These are phyloP conservation scores for Serendipita vermifera DNA, from an alignment of 768 basidiomycete genomes.

Conservation along the genomic window DNA sequence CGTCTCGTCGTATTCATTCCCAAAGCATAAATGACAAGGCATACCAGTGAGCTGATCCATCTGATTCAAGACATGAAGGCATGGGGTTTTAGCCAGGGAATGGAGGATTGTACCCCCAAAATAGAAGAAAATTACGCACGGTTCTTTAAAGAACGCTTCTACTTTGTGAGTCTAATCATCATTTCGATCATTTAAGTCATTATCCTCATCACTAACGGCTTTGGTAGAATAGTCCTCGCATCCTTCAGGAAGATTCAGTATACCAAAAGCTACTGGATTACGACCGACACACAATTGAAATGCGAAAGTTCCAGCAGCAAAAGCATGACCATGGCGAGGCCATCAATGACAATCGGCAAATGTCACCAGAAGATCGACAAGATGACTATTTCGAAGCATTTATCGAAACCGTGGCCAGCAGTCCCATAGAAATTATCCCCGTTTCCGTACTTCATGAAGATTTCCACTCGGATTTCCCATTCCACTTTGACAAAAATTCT, in stretches of 20 bases:
- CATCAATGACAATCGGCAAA: too few species aligned
- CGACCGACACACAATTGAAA: background rate
- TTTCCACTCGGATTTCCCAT: too few species aligned
- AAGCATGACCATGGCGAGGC: too few species aligned
- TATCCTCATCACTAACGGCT: background rate
- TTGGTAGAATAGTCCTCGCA: background rate
- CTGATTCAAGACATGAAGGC: background rate
- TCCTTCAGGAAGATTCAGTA: background rate
- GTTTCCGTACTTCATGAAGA: too few species aligned
- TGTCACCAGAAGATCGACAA: background rate
- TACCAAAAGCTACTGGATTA: background rate
- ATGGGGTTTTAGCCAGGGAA: background rate
- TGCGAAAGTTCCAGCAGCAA: background rate
- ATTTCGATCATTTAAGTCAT: background rate
- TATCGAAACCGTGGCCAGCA: conserved; percentile 3
- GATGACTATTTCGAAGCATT: background rate
- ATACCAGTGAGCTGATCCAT: background rate
- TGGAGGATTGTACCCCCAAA: background rate
- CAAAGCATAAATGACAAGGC: background rate
- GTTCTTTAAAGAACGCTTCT: conserved; percentile 2
- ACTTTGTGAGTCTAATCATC: background rate
- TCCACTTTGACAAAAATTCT: too few species aligned
- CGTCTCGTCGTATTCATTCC: background rate
- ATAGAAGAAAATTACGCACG: background rate
- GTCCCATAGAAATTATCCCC: background rate